phyloP scores from a whole-genome alignment of 2,329 filamentous ascomycete genomes.

The Epicoccum sorghinum region DNA sequence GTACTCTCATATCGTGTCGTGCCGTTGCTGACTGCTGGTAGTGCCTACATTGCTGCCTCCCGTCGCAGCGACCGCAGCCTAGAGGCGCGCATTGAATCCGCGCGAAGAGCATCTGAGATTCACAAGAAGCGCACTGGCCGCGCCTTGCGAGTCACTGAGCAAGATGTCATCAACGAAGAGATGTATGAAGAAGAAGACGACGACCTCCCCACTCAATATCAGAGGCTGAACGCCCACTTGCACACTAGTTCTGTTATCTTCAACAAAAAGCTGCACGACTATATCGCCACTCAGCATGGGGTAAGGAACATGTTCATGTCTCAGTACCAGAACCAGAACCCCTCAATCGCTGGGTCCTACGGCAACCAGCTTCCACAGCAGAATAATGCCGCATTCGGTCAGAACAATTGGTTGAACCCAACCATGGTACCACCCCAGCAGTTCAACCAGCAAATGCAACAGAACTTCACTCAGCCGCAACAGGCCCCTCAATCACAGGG shows the following conservation, averaged over 20 bases:
- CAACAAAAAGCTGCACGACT: slow-evolving; percentile 66
- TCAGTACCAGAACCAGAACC: slow-evolving; percentile 35
- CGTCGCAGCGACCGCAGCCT: slow-evolving; percentile 83
- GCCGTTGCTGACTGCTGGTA: slow-evolving; percentile 41
- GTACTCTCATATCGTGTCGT: neutral
- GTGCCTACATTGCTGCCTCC: slow-evolving; percentile 92
- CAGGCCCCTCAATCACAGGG: slow-evolving; percentile 29
- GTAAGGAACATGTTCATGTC: slow-evolving; percentile 55
- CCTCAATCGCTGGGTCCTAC: slow-evolving; percentile 22
- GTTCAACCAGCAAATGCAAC: slow-evolving; percentile 37
- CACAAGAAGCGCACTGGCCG: slow-evolving; percentile 88
- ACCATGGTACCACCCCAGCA: slow-evolving; percentile 45
- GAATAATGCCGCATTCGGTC: slow-evolving; percentile 28
- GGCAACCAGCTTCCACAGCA: slow-evolving; percentile 25
- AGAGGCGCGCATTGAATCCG: slow-evolving; percentile 87
- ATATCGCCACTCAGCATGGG: slow-evolving; percentile 64
- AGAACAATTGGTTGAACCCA: slow-evolving; percentile 38
- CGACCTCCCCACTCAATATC: slow-evolving; percentile 71
- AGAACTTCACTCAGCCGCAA: slow-evolving; percentile 18
- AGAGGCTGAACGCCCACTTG: slow-evolving; percentile 67
- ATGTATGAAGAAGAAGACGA: slow-evolving; percentile 98
- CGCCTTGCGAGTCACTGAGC: slow-evolving; percentile 78
- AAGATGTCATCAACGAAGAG: slow-evolving; percentile 87
- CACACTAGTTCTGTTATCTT: slow-evolving; percentile 66
- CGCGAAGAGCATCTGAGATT: slow-evolving; percentile 84